Conservation (phyloP, 2,329 filamentous ascomycete genomes). For the Fusarium pseudoanthophilum region DNA sequence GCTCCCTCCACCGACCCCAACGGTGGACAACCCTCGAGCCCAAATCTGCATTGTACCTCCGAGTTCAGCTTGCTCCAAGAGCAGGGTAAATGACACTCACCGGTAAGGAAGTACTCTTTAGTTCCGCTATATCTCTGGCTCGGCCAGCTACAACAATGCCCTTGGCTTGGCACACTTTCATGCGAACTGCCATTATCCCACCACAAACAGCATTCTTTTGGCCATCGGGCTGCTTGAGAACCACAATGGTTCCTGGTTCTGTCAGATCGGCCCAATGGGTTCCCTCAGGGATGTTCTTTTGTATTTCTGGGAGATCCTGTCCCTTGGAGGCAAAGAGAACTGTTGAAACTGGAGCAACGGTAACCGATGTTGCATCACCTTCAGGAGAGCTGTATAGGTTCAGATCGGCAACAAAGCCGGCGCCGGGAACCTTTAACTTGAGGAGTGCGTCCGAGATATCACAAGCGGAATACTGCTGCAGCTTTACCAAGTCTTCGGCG, state of each 20-base stretch:
- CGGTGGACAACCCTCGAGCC: constrained; percentile 65
- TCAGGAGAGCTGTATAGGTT: constrained; percentile 47
- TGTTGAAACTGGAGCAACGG: constrained; percentile 67
- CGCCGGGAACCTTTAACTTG: constrained; percentile 72
- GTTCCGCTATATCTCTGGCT: constrained; percentile 72
- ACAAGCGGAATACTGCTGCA: constrained; percentile 57
- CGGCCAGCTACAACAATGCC: constrained; percentile 75
- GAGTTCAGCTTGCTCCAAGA: constrained; percentile 25
- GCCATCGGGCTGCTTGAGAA: constrained; percentile 72
- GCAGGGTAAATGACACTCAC: constrained; percentile 53
- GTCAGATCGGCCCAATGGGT: constrained; percentile 77
- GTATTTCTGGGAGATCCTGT: constrained; percentile 46
- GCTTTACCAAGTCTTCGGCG: constrained; percentile 42
- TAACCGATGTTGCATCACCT: constrained; percentile 43
- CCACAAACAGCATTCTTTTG: constrained; percentile 78
- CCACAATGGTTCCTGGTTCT: constrained; percentile 67
- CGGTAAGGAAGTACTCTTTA: constrained; percentile 65
- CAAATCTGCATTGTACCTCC: constrained; percentile 58
- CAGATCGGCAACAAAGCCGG: constrained; percentile 73
- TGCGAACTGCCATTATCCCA: constrained; percentile 79
- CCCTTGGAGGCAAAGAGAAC: constrained; percentile 72
- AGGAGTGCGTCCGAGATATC: constrained; percentile 79
- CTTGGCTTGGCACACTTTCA: constrained; percentile 69
- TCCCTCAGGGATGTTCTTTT: constrained; percentile 64
- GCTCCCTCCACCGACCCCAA: constrained; percentile 66